Percentiles rank a stretch among this genome's conserved stretches.
phyloP scores from a whole-genome alignment of 257 asterid genomes.

The Solanum chilense region DNA sequence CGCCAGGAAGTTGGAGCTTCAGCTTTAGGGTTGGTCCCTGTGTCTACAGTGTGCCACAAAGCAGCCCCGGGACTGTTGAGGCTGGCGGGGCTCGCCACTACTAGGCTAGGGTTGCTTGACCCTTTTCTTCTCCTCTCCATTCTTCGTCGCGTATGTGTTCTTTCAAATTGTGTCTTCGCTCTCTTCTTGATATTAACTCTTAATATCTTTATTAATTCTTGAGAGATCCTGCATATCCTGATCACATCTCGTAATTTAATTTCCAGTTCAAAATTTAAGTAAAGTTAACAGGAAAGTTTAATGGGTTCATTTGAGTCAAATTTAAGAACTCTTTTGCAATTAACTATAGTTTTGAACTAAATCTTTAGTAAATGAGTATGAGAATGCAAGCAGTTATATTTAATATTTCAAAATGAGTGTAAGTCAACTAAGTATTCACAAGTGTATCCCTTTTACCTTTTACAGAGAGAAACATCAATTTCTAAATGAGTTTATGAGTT shows the following conservation, averaged over 20 bases:
- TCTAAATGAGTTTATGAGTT: not conserved
- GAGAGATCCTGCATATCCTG: not conserved
- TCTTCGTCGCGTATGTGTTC: not conserved
- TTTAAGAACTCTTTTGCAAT: not conserved
- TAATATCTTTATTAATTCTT: no score
- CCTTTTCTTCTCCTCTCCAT: not conserved
- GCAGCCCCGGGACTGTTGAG: not conserved
- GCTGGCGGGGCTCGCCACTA: fast-evolving
- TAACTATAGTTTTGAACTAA: no score
- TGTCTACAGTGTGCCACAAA: no score
- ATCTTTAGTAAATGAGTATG: not conserved
- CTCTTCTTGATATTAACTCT: not conserved
- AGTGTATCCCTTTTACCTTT: not conserved
- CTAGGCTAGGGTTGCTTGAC: not conserved
- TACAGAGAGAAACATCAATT: not conserved
- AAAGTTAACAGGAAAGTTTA: not conserved
- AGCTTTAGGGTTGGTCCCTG: not conserved
- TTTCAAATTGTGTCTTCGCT: no score
- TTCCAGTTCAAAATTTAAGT: no score
- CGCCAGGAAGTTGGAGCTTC: not conserved
- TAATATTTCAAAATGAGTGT: no score
- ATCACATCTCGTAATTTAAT: not conserved
- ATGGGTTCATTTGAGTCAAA: not conserved
- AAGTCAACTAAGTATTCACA: not conserved
- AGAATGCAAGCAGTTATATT: not conserved